Percentiles rank a stretch among this genome's conserved stretches.
Conservation (phyloP, 345 rosid genomes). For the Euphorbia pulcherrima region DNA sequence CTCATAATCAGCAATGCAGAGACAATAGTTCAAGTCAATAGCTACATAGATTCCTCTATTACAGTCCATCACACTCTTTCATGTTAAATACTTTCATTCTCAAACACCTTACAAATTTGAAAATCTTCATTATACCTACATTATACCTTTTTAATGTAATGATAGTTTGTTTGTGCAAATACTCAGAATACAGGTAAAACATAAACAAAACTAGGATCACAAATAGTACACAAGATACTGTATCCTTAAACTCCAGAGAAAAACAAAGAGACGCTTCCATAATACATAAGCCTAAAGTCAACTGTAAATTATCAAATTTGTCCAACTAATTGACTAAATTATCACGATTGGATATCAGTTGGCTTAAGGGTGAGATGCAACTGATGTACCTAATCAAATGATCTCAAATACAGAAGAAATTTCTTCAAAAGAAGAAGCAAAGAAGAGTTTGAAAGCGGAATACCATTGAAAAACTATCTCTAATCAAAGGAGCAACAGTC, state of each 20-base stretch:
- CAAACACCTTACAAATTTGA: no score
- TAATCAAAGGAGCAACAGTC: slow-evolving; percentile 73
- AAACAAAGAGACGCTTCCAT: not conserved
- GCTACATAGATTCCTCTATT: no score
- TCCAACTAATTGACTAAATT: not conserved
- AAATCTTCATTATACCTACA: no score
- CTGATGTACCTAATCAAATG: not conserved
- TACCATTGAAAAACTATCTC: slow-evolving; percentile 96
- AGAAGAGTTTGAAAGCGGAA: not conserved
- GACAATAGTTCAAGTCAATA: no score
- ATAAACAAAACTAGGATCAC: not conserved
- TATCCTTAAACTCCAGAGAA: not conserved
- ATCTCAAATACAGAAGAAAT: not conserved
- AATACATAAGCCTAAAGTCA: not conserved
- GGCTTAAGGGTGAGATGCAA: not conserved
- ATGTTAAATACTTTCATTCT: no score
- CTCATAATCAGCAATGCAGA: no score
- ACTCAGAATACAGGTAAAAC: not conserved
- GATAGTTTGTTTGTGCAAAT: not conserved
- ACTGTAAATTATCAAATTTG: not conserved
- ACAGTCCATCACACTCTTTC: no score
- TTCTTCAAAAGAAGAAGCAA: not conserved
- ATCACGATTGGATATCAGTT: not conserved
- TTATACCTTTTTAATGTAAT: no score
- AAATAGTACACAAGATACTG: no score